These are phyloP conservation scores for Candida endomychidarum DNA, from an alignment of 805 yeast species.

Conservation along the genomic window DNA sequence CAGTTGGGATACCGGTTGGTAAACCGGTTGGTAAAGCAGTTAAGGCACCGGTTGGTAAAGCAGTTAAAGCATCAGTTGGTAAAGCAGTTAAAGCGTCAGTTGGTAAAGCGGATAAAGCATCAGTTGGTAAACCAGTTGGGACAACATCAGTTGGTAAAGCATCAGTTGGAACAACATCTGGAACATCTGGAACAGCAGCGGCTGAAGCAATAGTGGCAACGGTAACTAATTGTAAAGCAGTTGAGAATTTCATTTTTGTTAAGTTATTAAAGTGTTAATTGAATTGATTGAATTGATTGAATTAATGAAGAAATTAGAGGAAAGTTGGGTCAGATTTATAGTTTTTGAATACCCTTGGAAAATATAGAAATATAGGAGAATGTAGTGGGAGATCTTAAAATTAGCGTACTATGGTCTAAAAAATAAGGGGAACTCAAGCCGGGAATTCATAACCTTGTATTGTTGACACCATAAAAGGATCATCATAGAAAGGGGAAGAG, in stretches of 20 bases:
- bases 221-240: slow-evolving; percentile 13
- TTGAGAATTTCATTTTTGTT: slow-evolving; percentile 13
- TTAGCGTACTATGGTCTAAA: too few species aligned
- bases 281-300: not conserved
- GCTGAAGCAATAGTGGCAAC: slow-evolving; percentile 13
- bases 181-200: slow-evolving; percentile 12
- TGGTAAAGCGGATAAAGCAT: slow-evolving; percentile 5
- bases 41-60: slow-evolving; percentile 5
- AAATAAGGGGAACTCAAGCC: not conserved
- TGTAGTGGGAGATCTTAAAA: too few species aligned
- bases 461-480: too few species aligned
- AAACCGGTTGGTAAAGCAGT: slow-evolving; percentile 6
- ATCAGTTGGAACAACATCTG: slow-evolving; percentile 1
- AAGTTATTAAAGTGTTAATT: not conserved
- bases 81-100: slow-evolving; percentile 2
- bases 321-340: not conserved
- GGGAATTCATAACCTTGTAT: not conserved
- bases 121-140: slow-evolving; percentile 15
- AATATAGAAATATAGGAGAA: not conserved
- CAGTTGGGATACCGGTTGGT: slow-evolving; percentile 5
- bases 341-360: too few species aligned
- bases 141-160: slow-evolving; percentile 10
- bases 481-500: too few species aligned
- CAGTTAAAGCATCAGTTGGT: slow-evolving; percentile 9
- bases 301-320: not conserved